These are phyloP conservation scores for Xylariaceae sp. DNA, from an alignment of 2,329 filamentous ascomycete species.

Conservation along the genomic window DNA sequence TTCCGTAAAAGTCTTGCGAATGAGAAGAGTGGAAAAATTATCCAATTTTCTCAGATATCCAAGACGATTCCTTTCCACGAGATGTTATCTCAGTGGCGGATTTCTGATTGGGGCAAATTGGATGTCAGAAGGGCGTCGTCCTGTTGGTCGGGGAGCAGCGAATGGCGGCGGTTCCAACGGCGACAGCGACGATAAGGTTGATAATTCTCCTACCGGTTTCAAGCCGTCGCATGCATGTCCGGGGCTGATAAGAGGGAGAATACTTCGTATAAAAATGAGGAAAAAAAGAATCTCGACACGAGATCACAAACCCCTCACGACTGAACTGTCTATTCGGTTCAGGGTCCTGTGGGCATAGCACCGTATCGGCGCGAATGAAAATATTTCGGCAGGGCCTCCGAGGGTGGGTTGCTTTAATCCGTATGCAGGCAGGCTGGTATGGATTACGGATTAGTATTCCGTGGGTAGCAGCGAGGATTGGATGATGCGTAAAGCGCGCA, in stretches of 20 bases:
- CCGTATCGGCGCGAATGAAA: conserved; percentile 9
- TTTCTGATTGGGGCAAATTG: conserved; percentile 18
- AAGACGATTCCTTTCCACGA: background rate
- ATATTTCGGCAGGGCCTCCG: background rate
- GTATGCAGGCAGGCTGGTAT: too few species aligned
- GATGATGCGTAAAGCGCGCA: conserved; percentile 24
- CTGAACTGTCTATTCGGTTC: background rate
- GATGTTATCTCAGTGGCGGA: background rate
- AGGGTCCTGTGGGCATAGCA: conserved; percentile 16
- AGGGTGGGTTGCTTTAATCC: conserved; percentile 2
- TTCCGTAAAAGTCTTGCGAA: background rate
- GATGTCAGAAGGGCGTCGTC: conserved; percentile 5
- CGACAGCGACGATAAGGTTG: conserved; percentile 2
- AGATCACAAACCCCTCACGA: conserved; percentile 14
- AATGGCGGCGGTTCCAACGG: background rate
- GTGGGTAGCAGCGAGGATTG: too few species aligned
- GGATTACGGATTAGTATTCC: too few species aligned
- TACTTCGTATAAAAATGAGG: conserved; percentile 4
- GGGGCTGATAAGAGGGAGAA: conserved; percentile 2
- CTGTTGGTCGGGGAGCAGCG: conserved; percentile 7
- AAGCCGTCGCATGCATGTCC: conserved; percentile 3
- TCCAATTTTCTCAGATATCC: background rate
- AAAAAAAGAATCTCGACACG: conserved; percentile 2
- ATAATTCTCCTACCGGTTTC: background rate
- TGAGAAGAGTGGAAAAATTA: conserved; percentile 1